phyloP scores from a whole-genome alignment of 1,284 basidiomycete genomes.

The Dichomitus squalens region DNA sequence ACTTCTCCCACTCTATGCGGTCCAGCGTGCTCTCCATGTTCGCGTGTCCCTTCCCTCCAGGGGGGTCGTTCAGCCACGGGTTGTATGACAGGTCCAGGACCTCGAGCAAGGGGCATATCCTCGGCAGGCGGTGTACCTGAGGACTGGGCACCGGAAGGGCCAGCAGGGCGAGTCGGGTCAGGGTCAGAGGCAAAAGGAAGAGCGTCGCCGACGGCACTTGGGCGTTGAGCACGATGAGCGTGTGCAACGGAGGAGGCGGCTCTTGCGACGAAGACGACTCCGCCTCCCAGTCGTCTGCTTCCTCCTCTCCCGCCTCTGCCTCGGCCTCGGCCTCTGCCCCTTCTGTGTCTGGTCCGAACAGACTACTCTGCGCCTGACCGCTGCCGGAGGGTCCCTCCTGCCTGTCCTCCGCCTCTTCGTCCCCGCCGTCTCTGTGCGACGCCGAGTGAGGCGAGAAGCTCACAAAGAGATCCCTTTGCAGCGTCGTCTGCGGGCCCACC shows the following conservation, averaged over 20 bases:
- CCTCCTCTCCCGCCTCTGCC: not conserved
- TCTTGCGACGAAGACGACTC: slow-evolving; percentile 17
- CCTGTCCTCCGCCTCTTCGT: slow-evolving; percentile 7
- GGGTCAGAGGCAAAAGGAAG: slow-evolving; percentile 54
- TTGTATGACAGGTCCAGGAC: slow-evolving; percentile 72
- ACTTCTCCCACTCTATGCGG: slow-evolving; percentile 56
- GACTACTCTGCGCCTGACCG: not conserved
- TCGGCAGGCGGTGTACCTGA: slow-evolving; percentile 53
- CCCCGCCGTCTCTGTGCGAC: slow-evolving; percentile 37
- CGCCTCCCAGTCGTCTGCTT: slow-evolving; percentile 27
- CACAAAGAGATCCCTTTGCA: slow-evolving; percentile 47
- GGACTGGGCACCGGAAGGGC: slow-evolving; percentile 45
- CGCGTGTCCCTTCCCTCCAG: slow-evolving; percentile 24
- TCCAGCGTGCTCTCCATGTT: slow-evolving; percentile 44
- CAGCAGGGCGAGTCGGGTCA: slow-evolving; percentile 61
- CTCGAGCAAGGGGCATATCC: slow-evolving; percentile 61
- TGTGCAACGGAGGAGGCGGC: slow-evolving; percentile 23
- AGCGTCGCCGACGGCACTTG: slow-evolving; percentile 40
- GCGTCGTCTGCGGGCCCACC: slow-evolving; percentile 51
- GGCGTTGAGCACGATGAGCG: slow-evolving; percentile 38
- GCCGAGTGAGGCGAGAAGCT: not conserved
- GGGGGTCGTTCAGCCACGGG: slow-evolving; percentile 47
- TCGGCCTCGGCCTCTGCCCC: not conserved
- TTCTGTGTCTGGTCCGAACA: not conserved
- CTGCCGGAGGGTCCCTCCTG: slow-evolving; percentile 8